Evolutionary conservation across 495 filamentous ascomycete species (phyloP), one percentile per base, ranked within the genome.

Genomic region (Aspergillus coremiiformis): DNA sequence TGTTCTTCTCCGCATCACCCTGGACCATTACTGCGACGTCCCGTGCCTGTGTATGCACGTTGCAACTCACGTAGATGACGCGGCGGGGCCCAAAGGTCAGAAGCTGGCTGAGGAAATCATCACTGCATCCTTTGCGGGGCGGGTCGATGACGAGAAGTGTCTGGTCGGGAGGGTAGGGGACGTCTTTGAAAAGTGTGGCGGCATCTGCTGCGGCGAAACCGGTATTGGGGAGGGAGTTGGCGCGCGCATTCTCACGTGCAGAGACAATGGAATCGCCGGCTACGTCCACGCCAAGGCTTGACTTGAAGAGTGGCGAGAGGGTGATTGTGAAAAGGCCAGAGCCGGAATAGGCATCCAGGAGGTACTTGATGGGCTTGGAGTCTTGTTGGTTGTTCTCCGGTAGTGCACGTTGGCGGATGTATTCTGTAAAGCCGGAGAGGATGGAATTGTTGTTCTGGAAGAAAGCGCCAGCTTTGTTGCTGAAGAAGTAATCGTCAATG

Each of bases 381-480:
- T 64, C 56, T 35, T 64, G 26, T 53, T 57, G 63, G 53, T 61
- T 65, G 47, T 57, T 48, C n/a, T 63, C 46, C 5, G 66, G 67
- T 17, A 91, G 74, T 59, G 92, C 84, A 62, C 89, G 81, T 42
- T 84, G 73, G 45, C 93, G 89, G 71, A 98, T 89, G 74, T 92
- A 96, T 53, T 83, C 78, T 11, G 90, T 96, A 71, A 98, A 96
- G 10, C 67, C 68, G 35, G 87, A 79, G n/a, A 98, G 84, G 70
- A 98, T 96, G 43, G 90, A 95, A 73, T 98, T 98, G 78, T 98
- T 98, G 74, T 98, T 98, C 63, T 98, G 93, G 81, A 98, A 98
- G 79, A 98, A 98, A 39, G 86, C 75, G 33, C 90, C 90, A 17
- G 93, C 93, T 26, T 85, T 87, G 76, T 92, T 96, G 63, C 78